Base-by-base conservation (phyloP, 1,284 basidiomycete genomes). In the Melampsora occidentalis region DNA sequence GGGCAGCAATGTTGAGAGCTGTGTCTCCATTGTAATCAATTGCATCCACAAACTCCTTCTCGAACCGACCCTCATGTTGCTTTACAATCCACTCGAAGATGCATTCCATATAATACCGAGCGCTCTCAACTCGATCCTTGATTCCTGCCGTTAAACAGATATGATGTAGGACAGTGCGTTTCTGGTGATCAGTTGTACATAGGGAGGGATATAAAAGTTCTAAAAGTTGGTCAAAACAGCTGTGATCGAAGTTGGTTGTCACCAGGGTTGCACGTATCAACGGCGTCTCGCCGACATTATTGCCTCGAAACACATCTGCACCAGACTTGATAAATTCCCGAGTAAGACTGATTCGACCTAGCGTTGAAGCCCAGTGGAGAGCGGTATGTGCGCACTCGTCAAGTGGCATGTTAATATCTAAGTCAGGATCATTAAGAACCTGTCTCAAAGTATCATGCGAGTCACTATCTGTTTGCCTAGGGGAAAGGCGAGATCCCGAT, bases 21-120 rank as follows among this genome's bases (percentile, higher is more conserved):
- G 97, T 98, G 82, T 99, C 97, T 0, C 97, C 97, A 83, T 98
- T 90, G 79, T 93, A 90, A 83, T 99, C 97, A 84, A 95, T 93
- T 53, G 97, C 86, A 83, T 99, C 93, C 18, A 99, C 89, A 53
- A 98, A 84, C 10, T 88, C 89, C 48, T 53, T 75, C 81, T 87
- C 87, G 81, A 95, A 91, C 76, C 90, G 89, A 1, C 79, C 81
- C 62, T 79, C 78, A 73, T 81, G 81, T 61, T 80, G 78, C 42
- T 71, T 80, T 1, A 89, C 91, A 80, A 94, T 88, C 89, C 89
- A 91, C 79, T 91, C 88, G 80, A 98, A 89, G 71, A 97, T 88
- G 79, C 91, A 90, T 78, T 96, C 93, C 78, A 99, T 88, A 83
- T 99, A 99, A 84, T 96, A 94, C 61, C 92, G 87, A 18, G 97